Base-by-base conservation (phyloP, 2,329 filamentous ascomycete species). In the Colletotrichum sp. region DNA sequence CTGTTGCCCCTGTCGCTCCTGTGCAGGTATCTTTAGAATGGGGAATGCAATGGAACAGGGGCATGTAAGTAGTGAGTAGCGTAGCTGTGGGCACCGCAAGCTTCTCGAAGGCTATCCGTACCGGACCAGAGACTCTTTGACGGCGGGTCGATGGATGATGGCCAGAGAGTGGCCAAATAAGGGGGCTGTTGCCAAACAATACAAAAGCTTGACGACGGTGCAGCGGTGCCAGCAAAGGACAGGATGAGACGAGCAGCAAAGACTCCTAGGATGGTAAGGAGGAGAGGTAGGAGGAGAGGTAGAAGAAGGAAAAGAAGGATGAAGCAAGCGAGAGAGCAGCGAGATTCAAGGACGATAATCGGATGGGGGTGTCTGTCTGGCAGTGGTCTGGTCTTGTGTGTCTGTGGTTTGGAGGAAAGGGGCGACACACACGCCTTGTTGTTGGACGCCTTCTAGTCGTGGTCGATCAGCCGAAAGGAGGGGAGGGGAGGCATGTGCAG, bases 381-480 rank as follows among this genome's bases (percentile, higher is more conserved):
- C 43, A 14, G 56, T 74, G 55, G 72, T 67, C 64, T 58, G 71
- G 43, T 32, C 43, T 69, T 55, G 36, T 30, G 58, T 61, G 18
- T 21, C 58, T 28, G 28, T 55, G 48, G 65, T n/a, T 32, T 69
- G 67, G 68, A 58, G 55, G 69, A 72, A 75, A 56, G 73, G 73
- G 73, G 73, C 72, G 55, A 62, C 62, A 67, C 62, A 71, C 55
- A 69, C 68, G 56, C n/a, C 43, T 21, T 52, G 43, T 32, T 67
- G 61, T 32, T 67, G 61, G 72, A 74, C 52, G 72, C 56, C 56
- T 75, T 43, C 43, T 68, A 38, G 73, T 74, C 52, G 65, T 26
- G 34, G 70, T 69, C 64, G 74, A 76, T 74, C 74, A 70, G 73
- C 73, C 73, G 63, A 73, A 69, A 74, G 61, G 61, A 55, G 73